A percentile compares a stretch with the other conserved stretches of the same genome.
These are phyloP conservation scores for Meira nashicola DNA, from an alignment of 1,284 basidiomycete species.

Conservation along the genomic window DNA sequence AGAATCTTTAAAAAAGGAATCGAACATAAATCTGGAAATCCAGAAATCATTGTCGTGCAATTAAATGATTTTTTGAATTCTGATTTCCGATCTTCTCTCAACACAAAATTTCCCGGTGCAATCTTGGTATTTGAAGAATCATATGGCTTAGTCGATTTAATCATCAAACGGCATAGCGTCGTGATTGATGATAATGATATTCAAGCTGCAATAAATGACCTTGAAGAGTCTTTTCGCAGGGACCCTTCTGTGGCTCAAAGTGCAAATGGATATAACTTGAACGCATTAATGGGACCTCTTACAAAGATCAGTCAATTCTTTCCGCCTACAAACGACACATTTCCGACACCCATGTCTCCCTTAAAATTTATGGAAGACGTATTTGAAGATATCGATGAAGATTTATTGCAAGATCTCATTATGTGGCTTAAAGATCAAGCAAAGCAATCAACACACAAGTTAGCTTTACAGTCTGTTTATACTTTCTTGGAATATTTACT, in stretches of 20 bases:
- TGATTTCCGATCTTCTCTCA: slow-evolving; percentile 76
- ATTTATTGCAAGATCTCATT: slow-evolving; percentile 70
- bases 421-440: slow-evolving; percentile 66
- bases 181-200: slow-evolving; percentile 64
- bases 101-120: slow-evolving; percentile 67
- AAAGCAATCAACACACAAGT: slow-evolving; percentile 55
- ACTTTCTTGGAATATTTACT: slow-evolving; percentile 76
- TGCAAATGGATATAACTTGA: slow-evolving; percentile 71
- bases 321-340: too few species aligned
- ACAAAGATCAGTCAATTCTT: not conserved
- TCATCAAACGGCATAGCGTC: slow-evolving; percentile 77
- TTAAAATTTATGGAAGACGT: slow-evolving; percentile 64
- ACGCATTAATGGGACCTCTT: slow-evolving; percentile 59
- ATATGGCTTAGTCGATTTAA: slow-evolving; percentile 69
- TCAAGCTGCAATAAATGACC: slow-evolving; percentile 66
- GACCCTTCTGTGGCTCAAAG: slow-evolving; percentile 74
- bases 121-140: slow-evolving; percentile 92
- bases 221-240: slow-evolving; percentile 70
- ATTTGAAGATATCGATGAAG: slow-evolving; percentile 65
- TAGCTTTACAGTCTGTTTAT: slow-evolving; percentile 78
- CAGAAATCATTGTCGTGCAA: slow-evolving; percentile 75
- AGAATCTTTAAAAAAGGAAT: slow-evolving; percentile 76
- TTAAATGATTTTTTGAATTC: slow-evolving; percentile 88
- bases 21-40: slow-evolving; percentile 33
- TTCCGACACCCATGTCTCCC: slow-evolving; percentile 62